A percentile compares a stretch with the other conserved stretches of the same genome.
Conservation (phyloP, 1,139 yeast genomes). For the Zygoascus sp. region DNA sequence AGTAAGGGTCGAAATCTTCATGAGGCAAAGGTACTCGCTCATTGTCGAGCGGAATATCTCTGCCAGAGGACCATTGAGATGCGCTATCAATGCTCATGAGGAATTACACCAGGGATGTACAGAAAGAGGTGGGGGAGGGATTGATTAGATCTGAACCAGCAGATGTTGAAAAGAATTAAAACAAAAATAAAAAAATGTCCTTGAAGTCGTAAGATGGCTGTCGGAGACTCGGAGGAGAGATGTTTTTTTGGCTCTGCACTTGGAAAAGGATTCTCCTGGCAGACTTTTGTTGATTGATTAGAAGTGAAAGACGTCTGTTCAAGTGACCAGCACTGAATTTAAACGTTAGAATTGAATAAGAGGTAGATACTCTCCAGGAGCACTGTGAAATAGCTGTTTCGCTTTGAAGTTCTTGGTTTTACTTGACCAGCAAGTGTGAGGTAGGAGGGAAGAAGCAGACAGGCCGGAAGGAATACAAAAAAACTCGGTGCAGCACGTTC, state of each 20-base stretch:
- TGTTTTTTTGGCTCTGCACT: constrained; percentile 2
- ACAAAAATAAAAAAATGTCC: background rate
- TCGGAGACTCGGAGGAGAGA: background rate
- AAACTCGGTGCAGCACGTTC: background rate
- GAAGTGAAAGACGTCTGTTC: constrained; percentile 7
- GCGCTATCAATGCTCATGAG: constrained; percentile 7
- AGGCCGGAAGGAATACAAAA: constrained; percentile 4
- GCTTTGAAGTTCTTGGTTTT: constrained; percentile 6
- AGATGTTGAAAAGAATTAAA: constrained; percentile 6
- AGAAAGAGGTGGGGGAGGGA: background rate
- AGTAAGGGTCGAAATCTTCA: constrained; percentile 34
- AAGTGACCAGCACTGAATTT: constrained; percentile 12
- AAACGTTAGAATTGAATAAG: constrained; percentile 7
- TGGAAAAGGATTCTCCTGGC: background rate
- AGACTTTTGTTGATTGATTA: background rate
- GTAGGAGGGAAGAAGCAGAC: constrained; percentile 9
- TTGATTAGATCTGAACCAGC: constrained; percentile 12
- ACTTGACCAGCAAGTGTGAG: constrained; percentile 30
- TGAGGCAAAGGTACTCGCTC: constrained; percentile 26
- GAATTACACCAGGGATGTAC: background rate
- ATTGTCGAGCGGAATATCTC: constrained; percentile 7
- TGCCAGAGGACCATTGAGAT: constrained; percentile 9
- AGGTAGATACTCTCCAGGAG: constrained; percentile 27
- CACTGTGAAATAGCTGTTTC: constrained; percentile 9
- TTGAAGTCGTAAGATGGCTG: constrained; percentile 1